phyloP scores from a whole-genome alignment of 768 basidiomycete species.

The Lactarius hatsudake region DNA sequence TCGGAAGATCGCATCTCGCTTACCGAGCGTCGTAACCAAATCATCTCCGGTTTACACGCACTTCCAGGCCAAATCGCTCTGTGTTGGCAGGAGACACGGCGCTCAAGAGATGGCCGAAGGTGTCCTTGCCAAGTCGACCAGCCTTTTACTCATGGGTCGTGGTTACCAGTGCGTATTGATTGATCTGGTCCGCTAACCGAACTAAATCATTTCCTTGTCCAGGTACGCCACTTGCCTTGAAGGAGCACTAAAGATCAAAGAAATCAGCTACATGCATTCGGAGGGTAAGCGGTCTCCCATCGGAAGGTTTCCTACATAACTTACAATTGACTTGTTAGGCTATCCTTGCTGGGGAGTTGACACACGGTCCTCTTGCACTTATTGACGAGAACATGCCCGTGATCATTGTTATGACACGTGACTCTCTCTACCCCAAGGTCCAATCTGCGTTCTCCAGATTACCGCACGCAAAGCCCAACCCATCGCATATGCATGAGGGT shows the following conservation, averaged over 20 bases:
- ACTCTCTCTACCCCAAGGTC: constrained; percentile 97
- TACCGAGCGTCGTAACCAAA: constrained; percentile 83
- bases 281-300: constrained; percentile 48
- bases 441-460: constrained; percentile 96
- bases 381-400: constrained; percentile 99
- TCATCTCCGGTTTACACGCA: constrained; percentile 90
- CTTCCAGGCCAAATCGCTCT: constrained; percentile 86
- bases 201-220: constrained; percentile 13
- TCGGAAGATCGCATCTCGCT: constrained; percentile 96
- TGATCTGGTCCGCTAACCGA: not conserved
- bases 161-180: constrained; percentile 79
- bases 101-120: constrained; percentile 78
- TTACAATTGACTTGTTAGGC: constrained; percentile 40
- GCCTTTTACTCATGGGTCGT: constrained; percentile 93
- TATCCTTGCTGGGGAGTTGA: constrained; percentile 95
- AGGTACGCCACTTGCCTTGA: constrained; percentile 96
- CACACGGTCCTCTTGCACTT: constrained; percentile 96
- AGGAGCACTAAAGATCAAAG: constrained; percentile 99
- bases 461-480: constrained; percentile 95
- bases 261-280: constrained; percentile 91
- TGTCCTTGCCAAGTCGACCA: constrained; percentile 73
- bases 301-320: not conserved
- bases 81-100: constrained; percentile 76
- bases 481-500: constrained; percentile 91
- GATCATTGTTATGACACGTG: constrained; percentile 99